phyloP scores from a whole-genome alignment of 2,329 filamentous ascomycete genomes.

The Colletotrichum sp. region DNA sequence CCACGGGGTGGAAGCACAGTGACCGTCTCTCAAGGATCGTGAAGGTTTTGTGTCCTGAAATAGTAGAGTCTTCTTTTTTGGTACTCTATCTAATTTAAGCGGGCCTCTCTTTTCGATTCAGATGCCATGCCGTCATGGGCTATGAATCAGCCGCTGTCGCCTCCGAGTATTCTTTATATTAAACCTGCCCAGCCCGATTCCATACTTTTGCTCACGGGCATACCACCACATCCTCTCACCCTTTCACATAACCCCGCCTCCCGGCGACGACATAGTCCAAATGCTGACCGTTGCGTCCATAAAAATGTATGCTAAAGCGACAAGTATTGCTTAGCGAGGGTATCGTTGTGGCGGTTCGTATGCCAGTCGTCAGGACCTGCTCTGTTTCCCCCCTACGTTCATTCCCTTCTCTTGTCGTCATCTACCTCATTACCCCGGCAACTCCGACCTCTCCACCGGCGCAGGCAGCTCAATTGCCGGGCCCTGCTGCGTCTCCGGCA shows the following conservation, averaged over 20 bases:
- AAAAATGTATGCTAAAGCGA: not conserved
- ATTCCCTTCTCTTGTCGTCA: no score
- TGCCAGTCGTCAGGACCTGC: not conserved
- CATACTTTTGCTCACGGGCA: not conserved
- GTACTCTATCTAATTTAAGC: not conserved
- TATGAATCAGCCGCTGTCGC: not conserved
- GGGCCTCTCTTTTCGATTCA: not conserved
- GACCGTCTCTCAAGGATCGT: not conserved
- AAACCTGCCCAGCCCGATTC: not conserved
- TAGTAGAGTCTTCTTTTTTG: not conserved
- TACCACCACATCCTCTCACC: not conserved
- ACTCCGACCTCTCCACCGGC: conserved; percentile 10
- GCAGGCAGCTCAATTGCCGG: conserved; percentile 8
- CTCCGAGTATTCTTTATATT: not conserved
- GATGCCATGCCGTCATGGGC: not conserved
- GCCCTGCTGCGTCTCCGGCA: conserved; percentile 14
- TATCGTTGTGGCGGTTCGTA: conserved; percentile 11
- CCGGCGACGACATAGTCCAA: not conserved
- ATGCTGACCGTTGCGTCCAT: not conserved
- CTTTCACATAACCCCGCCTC: not conserved
- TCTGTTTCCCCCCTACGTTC: not conserved
- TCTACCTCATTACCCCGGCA: not conserved
- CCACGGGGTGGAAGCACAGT: not conserved
- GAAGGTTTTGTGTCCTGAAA: not conserved
- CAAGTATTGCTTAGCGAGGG: conserved; percentile 12